A percentile compares a stretch with the other conserved stretches of the same genome.
Conservation (phyloP, 208 protist genomes). For the Eutreptiella sp. region DNA sequence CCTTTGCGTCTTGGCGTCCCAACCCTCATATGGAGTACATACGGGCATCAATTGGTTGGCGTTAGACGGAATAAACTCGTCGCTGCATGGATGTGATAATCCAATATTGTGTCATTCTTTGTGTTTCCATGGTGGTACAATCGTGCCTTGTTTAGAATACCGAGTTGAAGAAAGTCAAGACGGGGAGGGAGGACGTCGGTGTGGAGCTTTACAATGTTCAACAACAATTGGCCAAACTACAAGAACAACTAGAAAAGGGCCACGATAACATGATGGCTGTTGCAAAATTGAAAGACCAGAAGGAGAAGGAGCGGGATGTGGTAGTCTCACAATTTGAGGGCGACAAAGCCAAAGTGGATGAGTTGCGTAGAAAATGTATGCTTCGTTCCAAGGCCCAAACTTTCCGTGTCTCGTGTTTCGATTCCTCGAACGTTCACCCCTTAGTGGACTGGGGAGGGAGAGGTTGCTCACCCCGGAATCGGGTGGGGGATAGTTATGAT, state of each 20-base stretch:
- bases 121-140: too few relatives aligned
- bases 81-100: too few relatives aligned
- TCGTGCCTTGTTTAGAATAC: conserved; percentile 45
- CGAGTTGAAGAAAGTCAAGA: conserved; percentile 59
- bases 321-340: conserved; percentile 47
- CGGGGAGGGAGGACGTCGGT: conserved; percentile 75
- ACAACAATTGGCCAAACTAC: conserved; percentile 83
- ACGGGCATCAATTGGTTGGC: too few relatives aligned
- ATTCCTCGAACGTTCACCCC: not conserved
- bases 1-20: too few relatives aligned
- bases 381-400: not conserved
- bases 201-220: conserved; percentile 90
- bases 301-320: conserved; percentile 56
- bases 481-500: not conserved
- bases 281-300: conserved; percentile 68
- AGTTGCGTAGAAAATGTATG: conserved; percentile 65
- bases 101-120: too few relatives aligned
- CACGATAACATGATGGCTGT: conserved; percentile 69
- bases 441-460: not conserved
- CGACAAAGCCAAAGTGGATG: conserved; percentile 67
- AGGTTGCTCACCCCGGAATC: not conserved
- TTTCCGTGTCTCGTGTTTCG: not conserved
- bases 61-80: too few relatives aligned
- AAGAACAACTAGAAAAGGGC: conserved; percentile 77
- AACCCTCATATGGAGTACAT: too few relatives aligned